Percentiles rank a stretch among this genome's conserved stretches.
Conservation (phyloP, 2,329 filamentous ascomycete genomes). For the Fusarium staphyleae region DNA sequence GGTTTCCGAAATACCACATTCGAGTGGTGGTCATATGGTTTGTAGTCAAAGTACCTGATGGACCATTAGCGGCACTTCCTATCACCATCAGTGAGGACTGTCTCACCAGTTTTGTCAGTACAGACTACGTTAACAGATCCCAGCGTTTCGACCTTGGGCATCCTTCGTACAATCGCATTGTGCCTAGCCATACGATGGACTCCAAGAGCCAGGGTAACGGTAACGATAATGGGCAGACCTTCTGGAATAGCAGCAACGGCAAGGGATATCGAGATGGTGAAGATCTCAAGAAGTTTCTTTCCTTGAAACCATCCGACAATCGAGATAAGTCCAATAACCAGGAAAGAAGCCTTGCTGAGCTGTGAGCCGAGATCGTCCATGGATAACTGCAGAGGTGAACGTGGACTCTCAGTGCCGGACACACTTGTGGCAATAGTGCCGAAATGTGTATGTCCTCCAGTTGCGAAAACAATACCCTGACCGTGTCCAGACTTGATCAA, state of each 20-base stretch:
- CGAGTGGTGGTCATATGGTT: conserved; percentile 99
- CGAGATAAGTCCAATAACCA: conserved; percentile 91
- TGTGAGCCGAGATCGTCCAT: conserved; percentile 99
- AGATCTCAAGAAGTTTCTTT: conserved; percentile 89
- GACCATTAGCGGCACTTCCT: conserved; percentile 22
- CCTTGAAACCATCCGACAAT: conserved; percentile 90
- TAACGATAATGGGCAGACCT: conserved; percentile 96
- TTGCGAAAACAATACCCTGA: conserved; percentile 96
- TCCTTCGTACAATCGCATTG: conserved; percentile 91
- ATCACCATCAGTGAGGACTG: not conserved
- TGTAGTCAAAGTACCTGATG: conserved; percentile 82
- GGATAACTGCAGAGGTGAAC: conserved; percentile 90
- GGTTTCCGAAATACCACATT: conserved; percentile 89
- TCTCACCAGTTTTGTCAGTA: conserved; percentile 89
- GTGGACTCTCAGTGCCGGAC: conserved; percentile 91
- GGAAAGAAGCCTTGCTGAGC: conserved; percentile 95
- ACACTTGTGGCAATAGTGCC: conserved; percentile 94
- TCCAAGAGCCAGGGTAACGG: conserved; percentile 91
- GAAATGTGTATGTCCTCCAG: conserved; percentile 92
- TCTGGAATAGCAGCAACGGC: conserved; percentile 97
- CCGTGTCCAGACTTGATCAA: conserved; percentile 94
- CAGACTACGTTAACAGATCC: conserved; percentile 99
- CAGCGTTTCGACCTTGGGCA: conserved; percentile 96
- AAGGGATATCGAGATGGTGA: conserved; percentile 95
- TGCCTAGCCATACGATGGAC: conserved; percentile 96